A percentile compares a stretch with the other conserved stretches of the same genome.
Conservation (phyloP, 352 stramenopile genomes). For the Phytophthora idaei region DNA sequence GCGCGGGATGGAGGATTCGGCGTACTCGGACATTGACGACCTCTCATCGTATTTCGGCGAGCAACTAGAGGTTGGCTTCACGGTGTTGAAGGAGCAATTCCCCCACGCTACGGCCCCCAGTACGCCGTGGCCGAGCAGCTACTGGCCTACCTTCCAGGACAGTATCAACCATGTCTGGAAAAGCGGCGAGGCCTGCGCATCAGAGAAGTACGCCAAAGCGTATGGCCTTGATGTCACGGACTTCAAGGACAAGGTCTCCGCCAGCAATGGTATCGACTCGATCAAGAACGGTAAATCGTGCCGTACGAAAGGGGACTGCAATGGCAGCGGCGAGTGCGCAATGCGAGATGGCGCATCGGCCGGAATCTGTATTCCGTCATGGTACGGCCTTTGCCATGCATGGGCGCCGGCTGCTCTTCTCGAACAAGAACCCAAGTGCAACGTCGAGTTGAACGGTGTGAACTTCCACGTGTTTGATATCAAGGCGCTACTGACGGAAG, state of each 20-base stretch:
- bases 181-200: background rate
- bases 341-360: conserved; percentile 14
- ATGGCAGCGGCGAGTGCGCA: conserved; percentile 21
- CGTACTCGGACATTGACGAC: conserved; percentile 33
- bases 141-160: background rate
- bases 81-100: conserved; percentile 28
- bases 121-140: background rate
- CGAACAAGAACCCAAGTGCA: conserved; percentile 35
- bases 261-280: background rate
- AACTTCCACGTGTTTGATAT: conserved; percentile 42
- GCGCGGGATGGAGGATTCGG: conserved; percentile 23
- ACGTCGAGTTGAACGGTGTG: conserved; percentile 34
- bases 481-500: conserved; percentile 24
- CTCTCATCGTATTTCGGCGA: conserved; percentile 33
- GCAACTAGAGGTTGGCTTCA: conserved; percentile 25
- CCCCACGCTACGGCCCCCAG: background rate
- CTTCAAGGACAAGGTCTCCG: background rate
- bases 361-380: conserved; percentile 36
- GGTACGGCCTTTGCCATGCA: conserved; percentile 43
- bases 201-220: background rate
- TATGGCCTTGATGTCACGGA: background rate
- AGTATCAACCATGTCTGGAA: background rate
- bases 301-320: conserved; percentile 20
- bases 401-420: conserved; percentile 39
- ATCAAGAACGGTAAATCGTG: conserved; percentile 14